Evolutionary conservation across 768 basidiomycete species (phyloP).

Genomic region (Gyrodon lividus): DNA sequence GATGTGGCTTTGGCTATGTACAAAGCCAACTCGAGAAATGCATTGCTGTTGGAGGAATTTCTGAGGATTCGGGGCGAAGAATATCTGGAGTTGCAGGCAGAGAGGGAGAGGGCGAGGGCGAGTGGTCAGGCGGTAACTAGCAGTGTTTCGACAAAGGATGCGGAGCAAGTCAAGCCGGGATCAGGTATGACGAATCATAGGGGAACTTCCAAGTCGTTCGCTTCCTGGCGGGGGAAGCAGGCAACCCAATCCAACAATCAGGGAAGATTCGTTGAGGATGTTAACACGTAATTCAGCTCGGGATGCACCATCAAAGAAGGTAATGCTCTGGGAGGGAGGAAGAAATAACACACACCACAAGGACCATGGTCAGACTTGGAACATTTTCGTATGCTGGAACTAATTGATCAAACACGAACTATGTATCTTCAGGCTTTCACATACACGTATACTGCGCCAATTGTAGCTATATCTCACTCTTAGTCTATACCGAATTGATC

Average conservation of each 20-base stretch:
- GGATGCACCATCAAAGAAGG: not conserved
- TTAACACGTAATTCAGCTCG: slow-evolving; percentile 13
- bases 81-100: slow-evolving; percentile 51
- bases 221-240: slow-evolving; percentile 20
- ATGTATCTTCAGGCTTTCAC: too few species aligned
- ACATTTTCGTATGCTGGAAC: too few species aligned
- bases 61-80: slow-evolving; percentile 76
- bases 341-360: too few species aligned
- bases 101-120: slow-evolving; percentile 25
- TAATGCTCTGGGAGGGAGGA: too few species aligned
- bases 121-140: slow-evolving; percentile 11
- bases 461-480: too few species aligned
- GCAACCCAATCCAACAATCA: slow-evolving; percentile 20
- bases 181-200: slow-evolving; percentile 42
- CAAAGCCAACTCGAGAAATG: slow-evolving; percentile 91
- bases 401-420: too few species aligned
- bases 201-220: slow-evolving; percentile 23
- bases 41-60: slow-evolving; percentile 81
- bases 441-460: too few species aligned
- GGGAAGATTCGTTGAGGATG: slow-evolving; percentile 41
- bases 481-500: too few species aligned
- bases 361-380: too few species aligned
- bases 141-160: slow-evolving; percentile 33
- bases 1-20: slow-evolving; percentile 74
- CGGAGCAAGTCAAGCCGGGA: slow-evolving; percentile 52